phyloP scores from a whole-genome alignment of 108 stramenopile genomes.

The Skeletonema grethae region DNA sequence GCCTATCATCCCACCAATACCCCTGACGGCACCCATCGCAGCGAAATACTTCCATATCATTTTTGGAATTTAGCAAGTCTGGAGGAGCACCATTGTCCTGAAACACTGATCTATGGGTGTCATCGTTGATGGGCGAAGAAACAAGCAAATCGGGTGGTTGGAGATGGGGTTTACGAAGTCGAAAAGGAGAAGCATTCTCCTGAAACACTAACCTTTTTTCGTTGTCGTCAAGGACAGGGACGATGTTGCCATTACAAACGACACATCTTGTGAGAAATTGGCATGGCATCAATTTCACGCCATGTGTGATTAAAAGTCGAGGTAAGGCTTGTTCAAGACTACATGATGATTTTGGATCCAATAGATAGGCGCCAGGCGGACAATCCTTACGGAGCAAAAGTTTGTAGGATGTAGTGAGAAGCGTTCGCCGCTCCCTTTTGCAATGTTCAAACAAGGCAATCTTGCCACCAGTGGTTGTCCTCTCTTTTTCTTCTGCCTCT shows the following conservation, averaged over 20 bases:
- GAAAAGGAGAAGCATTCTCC: constrained; percentile 6
- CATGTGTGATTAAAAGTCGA: constrained; percentile 74
- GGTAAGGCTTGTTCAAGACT: constrained; percentile 73
- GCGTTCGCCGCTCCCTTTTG: constrained; percentile 65
- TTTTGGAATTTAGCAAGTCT: constrained; percentile 33
- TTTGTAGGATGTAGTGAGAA: constrained; percentile 84
- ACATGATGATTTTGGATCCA: constrained; percentile 61
- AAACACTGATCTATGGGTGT: constrained; percentile 59
- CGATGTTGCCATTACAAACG: constrained; percentile 84
- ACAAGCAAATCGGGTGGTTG: neutral
- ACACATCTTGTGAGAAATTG: constrained; percentile 81
- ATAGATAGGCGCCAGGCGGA: constrained; percentile 78
- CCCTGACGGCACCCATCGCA: constrained; percentile 77
- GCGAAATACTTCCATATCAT: constrained; percentile 65
- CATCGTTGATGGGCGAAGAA: constrained; percentile 25
- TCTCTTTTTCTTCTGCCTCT: constrained; percentile 70
- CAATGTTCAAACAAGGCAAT: constrained; percentile 79
- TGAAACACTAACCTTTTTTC: constrained; percentile 64
- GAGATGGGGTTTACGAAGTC: constrained; percentile 2
- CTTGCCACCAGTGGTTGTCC: constrained; percentile 54
- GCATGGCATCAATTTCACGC: constrained; percentile 62
- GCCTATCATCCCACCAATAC: constrained; percentile 88
- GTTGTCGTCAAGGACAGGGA: constrained; percentile 51
- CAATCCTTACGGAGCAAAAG: constrained; percentile 79
- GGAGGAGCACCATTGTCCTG: constrained; percentile 59